A percentile compares a stretch with the other conserved stretches of the same genome.
Evolutionary conservation across 352 stramenopile species (phyloP).

Genomic region (Phytopythium vexans): DNA sequence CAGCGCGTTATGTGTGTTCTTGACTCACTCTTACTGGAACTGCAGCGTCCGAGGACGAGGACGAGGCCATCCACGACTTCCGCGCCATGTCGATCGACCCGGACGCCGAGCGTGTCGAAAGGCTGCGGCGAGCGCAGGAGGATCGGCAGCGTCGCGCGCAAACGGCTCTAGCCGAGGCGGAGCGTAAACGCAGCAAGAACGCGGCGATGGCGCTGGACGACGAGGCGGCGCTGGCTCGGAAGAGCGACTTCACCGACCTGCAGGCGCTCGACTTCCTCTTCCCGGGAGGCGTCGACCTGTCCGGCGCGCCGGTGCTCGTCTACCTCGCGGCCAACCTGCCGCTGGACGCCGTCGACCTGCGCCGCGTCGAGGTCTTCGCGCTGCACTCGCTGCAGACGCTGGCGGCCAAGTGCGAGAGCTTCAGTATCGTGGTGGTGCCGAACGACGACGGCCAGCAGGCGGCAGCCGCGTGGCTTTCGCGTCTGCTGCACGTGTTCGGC

Average conservation of each 20-base stretch:
- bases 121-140: slow-evolving; percentile 31
- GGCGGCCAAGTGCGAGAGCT: slow-evolving; percentile 36
- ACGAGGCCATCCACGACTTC: slow-evolving; percentile 50
- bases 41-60: slow-evolving; percentile 24
- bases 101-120: slow-evolving; percentile 48
- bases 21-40: background rate
- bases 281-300: slow-evolving; percentile 59
- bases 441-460: slow-evolving; percentile 44
- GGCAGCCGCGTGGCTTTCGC: slow-evolving; percentile 62
- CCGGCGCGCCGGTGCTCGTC: slow-evolving; percentile 62
- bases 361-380: slow-evolving; percentile 74
- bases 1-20: background rate
- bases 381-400: slow-evolving; percentile 62
- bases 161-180: slow-evolving; percentile 14
- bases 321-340: slow-evolving; percentile 59
- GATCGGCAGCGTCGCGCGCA: slow-evolving; percentile 29
- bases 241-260: slow-evolving; percentile 61
- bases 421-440: slow-evolving; percentile 52
- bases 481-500: slow-evolving; percentile 56
- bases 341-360: slow-evolving; percentile 42
- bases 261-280: slow-evolving; percentile 60
- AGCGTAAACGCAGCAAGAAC: slow-evolving; percentile 15
- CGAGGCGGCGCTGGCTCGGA: slow-evolving; percentile 35
- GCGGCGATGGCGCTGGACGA: slow-evolving; percentile 30
- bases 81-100: slow-evolving; percentile 55